These are phyloP conservation scores for Microthlaspi erraticum DNA, from an alignment of 345 rosid species.

Conservation along the genomic window DNA sequence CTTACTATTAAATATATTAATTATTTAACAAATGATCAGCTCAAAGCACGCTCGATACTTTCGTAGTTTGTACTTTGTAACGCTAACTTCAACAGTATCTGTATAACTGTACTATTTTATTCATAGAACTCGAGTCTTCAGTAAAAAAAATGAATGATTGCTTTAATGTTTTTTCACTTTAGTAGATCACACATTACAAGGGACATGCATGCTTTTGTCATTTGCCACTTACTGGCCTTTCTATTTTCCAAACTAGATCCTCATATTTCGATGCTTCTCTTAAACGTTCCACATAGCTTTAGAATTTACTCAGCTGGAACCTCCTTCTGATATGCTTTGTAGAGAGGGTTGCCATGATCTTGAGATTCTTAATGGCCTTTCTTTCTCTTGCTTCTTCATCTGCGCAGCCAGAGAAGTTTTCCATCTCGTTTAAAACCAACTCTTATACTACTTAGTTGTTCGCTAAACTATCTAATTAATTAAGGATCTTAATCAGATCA, in stretches of 20 bases:
- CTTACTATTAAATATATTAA: background rate
- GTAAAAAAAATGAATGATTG: conserved; percentile 25
- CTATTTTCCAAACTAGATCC: conserved; percentile 34
- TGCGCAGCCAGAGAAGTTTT: conserved; percentile 29
- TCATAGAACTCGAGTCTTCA: conserved; percentile 11
- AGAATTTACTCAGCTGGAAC: conserved; percentile 49
- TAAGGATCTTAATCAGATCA: background rate
- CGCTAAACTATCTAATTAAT: background rate
- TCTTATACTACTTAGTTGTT: background rate
- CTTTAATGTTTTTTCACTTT: conserved; percentile 14
- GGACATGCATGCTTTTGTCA: conserved; percentile 30
- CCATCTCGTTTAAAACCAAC: background rate
- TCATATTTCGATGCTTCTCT: conserved; percentile 12
- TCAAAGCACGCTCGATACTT: conserved; percentile 35
- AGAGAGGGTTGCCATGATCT: conserved; percentile 94
- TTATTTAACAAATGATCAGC: conserved; percentile 23
- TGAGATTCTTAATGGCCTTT: conserved; percentile 52
- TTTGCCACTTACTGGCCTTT: background rate
- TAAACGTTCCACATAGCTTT: background rate
- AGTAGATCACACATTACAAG: conserved; percentile 24
- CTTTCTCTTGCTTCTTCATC: conserved; percentile 64
- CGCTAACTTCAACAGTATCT: background rate
- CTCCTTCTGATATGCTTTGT: conserved; percentile 84
- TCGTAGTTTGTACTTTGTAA: background rate
- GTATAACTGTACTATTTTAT: background rate